Base-by-base conservation (phyloP, 202 grass and related monocot genomes). In the Carex arenaria region DNA sequence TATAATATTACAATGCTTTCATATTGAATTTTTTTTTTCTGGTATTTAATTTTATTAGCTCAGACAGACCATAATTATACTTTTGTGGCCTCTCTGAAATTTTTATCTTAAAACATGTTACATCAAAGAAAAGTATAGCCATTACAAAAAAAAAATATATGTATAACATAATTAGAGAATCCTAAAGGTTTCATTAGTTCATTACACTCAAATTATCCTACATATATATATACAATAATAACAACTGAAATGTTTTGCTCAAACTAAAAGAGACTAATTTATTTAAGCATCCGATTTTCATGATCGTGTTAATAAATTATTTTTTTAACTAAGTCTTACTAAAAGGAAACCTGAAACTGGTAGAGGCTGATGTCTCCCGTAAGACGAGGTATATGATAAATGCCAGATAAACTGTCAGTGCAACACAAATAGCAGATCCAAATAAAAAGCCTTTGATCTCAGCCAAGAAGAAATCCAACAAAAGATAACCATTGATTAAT, bases 401-500 rank as follows among this genome's bases (percentile, higher is more conserved):
- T 15, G 70, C 70, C n/a, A 83, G 11, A 75, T 88, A 88, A 36
- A 88, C 73, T 38, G 64, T 9, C 61, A 80, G 20, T 18, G 18
- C 15, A 23, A 69, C 12, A 56, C 13, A 72, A 32, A 84, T 52
- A 47, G 55, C 17, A 19, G 64, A 84, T 30, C 74, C 82, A 28
- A 88, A 55, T 15, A 79, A 78, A 52, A 60, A 20, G 10, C 86
- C 81, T 49, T 72, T 82, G 63, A 88, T 66, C 23, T 88, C 86
- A 1, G 86, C 82, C 51, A 78, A 72, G 67, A 84, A 84, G 70
- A 88, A 88, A 74, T 84, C 65, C 4, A 88, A 20, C 52, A 88
- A 64, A 59, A 88, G 81, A 73, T 88, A 88, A 22, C 86, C 86
- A 31, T 88, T 88, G 20, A 88, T 88, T 40, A 84, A 55, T 70